Percentiles rank a stretch among this genome's conserved stretches.
Conservation (phyloP, 2,329 filamentous ascomycete species). For the Calycina marina region DNA sequence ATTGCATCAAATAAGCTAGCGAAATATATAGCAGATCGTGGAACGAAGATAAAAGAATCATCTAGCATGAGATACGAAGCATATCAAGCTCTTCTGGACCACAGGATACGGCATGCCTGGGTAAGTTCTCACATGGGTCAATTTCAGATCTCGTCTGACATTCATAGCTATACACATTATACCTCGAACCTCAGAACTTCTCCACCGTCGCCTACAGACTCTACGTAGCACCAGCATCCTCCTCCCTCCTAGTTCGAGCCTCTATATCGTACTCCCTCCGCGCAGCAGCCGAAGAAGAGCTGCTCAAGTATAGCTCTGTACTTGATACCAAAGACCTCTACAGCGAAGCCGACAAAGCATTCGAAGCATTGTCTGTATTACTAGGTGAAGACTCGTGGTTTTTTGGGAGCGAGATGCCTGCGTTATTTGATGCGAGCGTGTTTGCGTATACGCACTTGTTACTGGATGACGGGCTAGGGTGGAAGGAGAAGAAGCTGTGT, state of each 20-base stretch:
- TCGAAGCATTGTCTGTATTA: constrained; percentile 43
- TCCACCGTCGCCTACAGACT: constrained; percentile 48
- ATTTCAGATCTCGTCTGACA: neutral
- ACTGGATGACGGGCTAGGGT: constrained; percentile 41
- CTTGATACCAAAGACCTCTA: constrained; percentile 43
- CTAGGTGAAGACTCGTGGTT: constrained; percentile 46
- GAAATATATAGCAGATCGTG: constrained; percentile 47
- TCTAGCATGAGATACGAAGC: constrained; percentile 42
- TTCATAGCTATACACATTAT: constrained; percentile 59
- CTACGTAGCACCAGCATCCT: constrained; percentile 55
- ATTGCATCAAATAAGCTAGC: constrained; percentile 52
- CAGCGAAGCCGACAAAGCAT: constrained; percentile 44
- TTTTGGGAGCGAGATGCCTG: constrained; percentile 39
- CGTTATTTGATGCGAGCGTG: constrained; percentile 73
- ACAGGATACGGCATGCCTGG: constrained; percentile 74
- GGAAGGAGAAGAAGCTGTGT: constrained; percentile 47
- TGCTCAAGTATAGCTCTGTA: constrained; percentile 47
- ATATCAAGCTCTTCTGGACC: constrained; percentile 65
- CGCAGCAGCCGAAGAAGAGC: constrained; percentile 57
- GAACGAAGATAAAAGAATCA: constrained; percentile 30
- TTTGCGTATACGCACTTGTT: constrained; percentile 84
- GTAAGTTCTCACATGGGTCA: constrained; percentile 29
- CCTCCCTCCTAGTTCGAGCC: constrained; percentile 45
- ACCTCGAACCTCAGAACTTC: constrained; percentile 57
- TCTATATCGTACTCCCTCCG: constrained; percentile 53